Percentiles rank a stretch among this genome's conserved stretches.
Evolutionary conservation across 2,329 filamentous ascomycete species (phyloP).

Genomic region (Penicillium sp.): DNA sequence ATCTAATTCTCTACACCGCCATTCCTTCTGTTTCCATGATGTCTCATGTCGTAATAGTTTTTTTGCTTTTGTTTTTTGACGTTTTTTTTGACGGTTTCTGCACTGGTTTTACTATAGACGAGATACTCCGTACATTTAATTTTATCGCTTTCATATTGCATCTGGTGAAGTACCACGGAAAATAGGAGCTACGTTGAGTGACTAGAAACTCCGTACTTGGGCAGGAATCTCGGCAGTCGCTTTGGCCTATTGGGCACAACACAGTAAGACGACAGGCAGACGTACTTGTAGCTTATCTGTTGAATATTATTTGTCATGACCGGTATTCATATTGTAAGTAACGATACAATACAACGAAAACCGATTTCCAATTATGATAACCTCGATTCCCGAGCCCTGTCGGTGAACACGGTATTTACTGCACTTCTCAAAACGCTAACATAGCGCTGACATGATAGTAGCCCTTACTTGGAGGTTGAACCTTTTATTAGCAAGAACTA

Average conservation of each 20-base stretch:
- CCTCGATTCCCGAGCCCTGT: neutral
- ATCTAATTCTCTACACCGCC: neutral
- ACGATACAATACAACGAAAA: neutral
- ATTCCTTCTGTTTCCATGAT: neutral
- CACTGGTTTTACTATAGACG: conserved; percentile 1
- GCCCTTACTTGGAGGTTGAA: neutral
- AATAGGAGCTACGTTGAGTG: neutral
- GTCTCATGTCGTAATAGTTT: neutral
- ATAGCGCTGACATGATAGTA: neutral
- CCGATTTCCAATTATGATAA: neutral
- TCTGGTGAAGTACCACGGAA: neutral
- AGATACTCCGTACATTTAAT: neutral
- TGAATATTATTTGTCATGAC: conserved; percentile 2
- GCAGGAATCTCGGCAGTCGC: neutral
- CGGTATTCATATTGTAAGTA: neutral
- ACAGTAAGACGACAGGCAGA: neutral
- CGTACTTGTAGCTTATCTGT: neutral
- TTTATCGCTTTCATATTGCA: neutral
- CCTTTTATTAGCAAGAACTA: neutral
- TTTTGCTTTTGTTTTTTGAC: neutral
- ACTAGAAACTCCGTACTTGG: neutral
- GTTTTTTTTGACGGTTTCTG: neutral
- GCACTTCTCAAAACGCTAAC: neutral
- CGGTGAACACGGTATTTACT: neutral
- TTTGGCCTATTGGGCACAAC: neutral